A percentile compares a stretch with the other conserved stretches of the same genome.
phyloP scores from a whole-genome alignment of 2,329 filamentous ascomycete genomes.

The Pseudonectria foliicola region DNA sequence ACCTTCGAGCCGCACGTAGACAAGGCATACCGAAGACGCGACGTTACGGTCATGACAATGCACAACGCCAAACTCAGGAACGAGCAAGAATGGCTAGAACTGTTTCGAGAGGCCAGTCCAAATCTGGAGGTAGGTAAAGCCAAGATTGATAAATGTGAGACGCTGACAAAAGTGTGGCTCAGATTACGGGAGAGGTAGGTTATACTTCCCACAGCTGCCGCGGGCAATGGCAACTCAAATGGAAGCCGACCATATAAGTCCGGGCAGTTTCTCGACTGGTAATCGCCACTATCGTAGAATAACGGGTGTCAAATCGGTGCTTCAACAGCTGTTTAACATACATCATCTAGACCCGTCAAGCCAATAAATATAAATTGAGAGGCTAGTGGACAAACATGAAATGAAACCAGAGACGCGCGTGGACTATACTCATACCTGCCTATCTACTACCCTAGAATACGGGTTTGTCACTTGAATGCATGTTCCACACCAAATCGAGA shows the following conservation, averaged over 20 bases:
- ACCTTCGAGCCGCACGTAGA: slow-evolving; percentile 7
- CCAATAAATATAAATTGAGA: no score
- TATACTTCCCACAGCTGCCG: slow-evolving; percentile 13
- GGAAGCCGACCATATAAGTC: no score
- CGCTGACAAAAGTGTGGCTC: not conserved
- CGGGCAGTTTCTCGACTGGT: no score
- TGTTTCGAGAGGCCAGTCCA: slow-evolving; percentile 5
- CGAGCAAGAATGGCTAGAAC: slow-evolving; percentile 6
- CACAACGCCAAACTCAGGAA: slow-evolving; percentile 15
- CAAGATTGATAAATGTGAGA: not conserved
- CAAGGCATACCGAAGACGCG: slow-evolving; percentile 13
- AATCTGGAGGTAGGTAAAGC: slow-evolving; percentile 2
- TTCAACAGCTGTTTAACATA: no score
- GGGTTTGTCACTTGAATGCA: not conserved
- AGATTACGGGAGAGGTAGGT: slow-evolving; percentile 1
- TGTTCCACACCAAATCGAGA: slow-evolving; percentile 1
- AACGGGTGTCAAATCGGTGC: no score
- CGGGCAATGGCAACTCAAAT: slow-evolving; percentile 9
- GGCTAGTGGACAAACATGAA: no score
- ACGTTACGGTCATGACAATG: slow-evolving; percentile 17
- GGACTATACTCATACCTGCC: no score
- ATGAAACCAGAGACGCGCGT: no score
- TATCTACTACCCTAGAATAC: no score
- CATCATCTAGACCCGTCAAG: no score
- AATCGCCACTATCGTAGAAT: no score